Base-by-base conservation (phyloP, 2,329 filamentous ascomycete species). In the Fusarium musae region DNA sequence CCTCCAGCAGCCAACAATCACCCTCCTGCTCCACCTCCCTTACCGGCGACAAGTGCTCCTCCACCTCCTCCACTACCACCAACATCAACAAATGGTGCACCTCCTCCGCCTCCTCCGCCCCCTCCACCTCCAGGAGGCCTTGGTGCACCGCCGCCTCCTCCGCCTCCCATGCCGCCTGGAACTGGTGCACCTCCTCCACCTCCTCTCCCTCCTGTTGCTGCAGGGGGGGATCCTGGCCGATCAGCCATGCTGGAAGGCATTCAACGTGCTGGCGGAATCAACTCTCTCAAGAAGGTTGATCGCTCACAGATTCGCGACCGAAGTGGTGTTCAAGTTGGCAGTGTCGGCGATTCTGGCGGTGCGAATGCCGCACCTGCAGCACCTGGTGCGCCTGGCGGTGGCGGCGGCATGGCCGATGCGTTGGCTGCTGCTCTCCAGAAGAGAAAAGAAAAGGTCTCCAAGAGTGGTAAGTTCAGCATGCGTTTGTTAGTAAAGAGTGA, bases 371-470 rank as follows among this genome's bases (percentile, higher is more conserved):
- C 89, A 62, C 83, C 88, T 50, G 87, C 87, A 30, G 81, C 87
- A 47, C 81, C 85, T 16, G 80, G 85, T 54, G 84, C 87, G 52
- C 82, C 85, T n/a, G 87, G 87, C 47, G 87, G 86, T 23, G 88
- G 89, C 16, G 89, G 91, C 63, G 91, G 90, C 40, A 90, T 98
- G 88, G 94, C 94, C 28, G 94, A 93, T 84, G 95, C 94, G 53
- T 84, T 97, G 76, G 93, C 93, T 67, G 92, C 90, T 68, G 93
- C 92, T 64, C 83, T 95, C 77, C 90, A 92, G 79, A 93, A 93
- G 84, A 89, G 96, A 82, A 98, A 98, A 86, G 91, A 94, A 83
- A 97, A 97, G 87, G 96, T 98, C 81, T 94, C 93, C 84, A 92
- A 93, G 81, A 97, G 94, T 87, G 96, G 96, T 98, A 90, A 90